Base-by-base conservation (phyloP, 768 basidiomycete genomes). In the Gloeostereum incarnatum region DNA sequence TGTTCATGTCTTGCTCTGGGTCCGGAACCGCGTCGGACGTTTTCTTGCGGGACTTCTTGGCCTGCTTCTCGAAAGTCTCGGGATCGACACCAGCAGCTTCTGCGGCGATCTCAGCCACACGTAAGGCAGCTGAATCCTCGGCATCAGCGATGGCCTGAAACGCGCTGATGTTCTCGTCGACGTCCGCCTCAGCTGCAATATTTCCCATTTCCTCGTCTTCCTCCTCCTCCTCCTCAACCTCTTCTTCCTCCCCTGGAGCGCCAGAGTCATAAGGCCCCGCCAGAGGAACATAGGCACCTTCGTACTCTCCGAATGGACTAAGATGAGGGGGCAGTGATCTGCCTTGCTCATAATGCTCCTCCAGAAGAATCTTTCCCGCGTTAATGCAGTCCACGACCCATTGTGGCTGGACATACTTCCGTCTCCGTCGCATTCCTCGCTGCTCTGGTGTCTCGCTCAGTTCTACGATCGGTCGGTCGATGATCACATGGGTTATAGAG, bases 371-470 rank as follows among this genome's bases (percentile, higher is more conserved):
- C 56, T 74, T 86, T 7, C 81, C 80, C 6, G 78, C 73, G 56
- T 99, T 99, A 55, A 96, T 79, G 57, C 87, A 96, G 56, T 99
- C 96, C 24, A 90, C 88, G 22, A 96, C 73, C 96, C 96, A 98
- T 58, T 98, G 94, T 8, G 96, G 96, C 58, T 98, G 96, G 13
- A 98, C 73, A 57, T 85, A 89, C 53, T 87, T 90, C 51, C 91
- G 73, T 55, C 75, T 75, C 31, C 69, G 60, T 25, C 78, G 68
- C 30, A 71, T 66, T 48, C 80, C 75, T 48, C 73, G 70, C 46
- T 82, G 75, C 37, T 73, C 75, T 11, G 64, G 46, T 1, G 71
- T 68, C 51, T 77, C 80, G 38, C 68, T 36, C 45, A 58, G 63
- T 44, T 64, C 64, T 8, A 70, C 60, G 23, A 75, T 45, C 1